Evolutionary conservation across 2,329 filamentous ascomycete species (phyloP), one percentile per base, ranked within the genome.

Genomic region (Akanthomyces dipterigenus): DNA sequence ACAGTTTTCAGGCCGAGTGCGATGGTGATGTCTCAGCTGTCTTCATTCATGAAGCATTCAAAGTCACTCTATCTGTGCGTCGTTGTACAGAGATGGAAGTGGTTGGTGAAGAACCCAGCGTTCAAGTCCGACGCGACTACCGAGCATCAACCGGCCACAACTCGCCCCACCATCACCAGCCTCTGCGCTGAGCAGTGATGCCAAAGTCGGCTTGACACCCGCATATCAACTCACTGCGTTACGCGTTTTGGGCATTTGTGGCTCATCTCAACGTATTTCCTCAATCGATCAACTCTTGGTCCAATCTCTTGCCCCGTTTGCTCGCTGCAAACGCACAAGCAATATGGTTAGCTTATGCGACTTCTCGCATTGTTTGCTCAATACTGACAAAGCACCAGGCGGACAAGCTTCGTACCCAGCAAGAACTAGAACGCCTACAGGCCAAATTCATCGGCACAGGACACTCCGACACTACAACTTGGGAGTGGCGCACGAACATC

Each of bases 401-500:
- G 76, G 95, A 99, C 80, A 99, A 99, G 79, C 89, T 99, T 66
- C 93, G 95, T 73, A 95, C 91, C 11, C 91, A 96, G 69, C 95
- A 99, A 77, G 95, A 99, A 76, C 93, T 99, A 72, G 95, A 99
- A 77, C 88, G 92, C 66, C 89, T 98, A 20, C 95, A 99, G 77
- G 88, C 93, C 70, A 96, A 96, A 71, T 97, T 95, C 80, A 83
- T 99, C 70, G 95, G 95, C 68, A 98, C 95, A 4, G 95, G 95
- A 26, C 93, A 97, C 75, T 91, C 93, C 48, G 95, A 99, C 78
- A 98, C 93, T 16, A 96, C 92, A 28, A 96, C 91, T 75, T 95
- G 95, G 87, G 95, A 99, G 78, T 99, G 93, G 92, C 89, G 89
- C 55, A 93, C 90, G 63, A 99, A 98, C 78, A 93, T 98, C 72